Evolutionary conservation across 768 basidiomycete species (phyloP).

Genomic region (Agaricus subrufescens): DNA sequence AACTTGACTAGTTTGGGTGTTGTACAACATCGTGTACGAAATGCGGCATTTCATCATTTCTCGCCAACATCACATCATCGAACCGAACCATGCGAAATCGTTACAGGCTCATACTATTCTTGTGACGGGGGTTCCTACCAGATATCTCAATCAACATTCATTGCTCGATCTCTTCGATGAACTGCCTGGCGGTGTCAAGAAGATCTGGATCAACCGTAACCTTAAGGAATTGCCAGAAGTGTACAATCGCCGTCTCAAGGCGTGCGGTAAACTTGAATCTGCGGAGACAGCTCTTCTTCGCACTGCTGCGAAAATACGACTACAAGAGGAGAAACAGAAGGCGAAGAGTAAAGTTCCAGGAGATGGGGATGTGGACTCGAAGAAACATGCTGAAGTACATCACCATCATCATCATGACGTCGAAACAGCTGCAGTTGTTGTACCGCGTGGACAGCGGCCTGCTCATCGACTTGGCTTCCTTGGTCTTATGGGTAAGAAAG

Average conservation of each 20-base stretch:
- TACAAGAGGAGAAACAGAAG: conserved; percentile 43
- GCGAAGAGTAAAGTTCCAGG: conserved; percentile 23
- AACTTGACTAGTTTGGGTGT: conserved; percentile 64
- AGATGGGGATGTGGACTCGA: conserved; percentile 12
- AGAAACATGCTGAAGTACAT: conserved; percentile 4
- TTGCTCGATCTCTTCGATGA: conserved; percentile 68
- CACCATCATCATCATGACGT: conserved; percentile 18
- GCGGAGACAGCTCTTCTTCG: conserved; percentile 79
- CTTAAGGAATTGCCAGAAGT: conserved; percentile 83
- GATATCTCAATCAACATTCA: conserved; percentile 68
- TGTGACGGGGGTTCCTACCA: conserved; percentile 81
- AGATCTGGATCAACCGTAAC: conserved; percentile 90
- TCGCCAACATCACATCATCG: conserved; percentile 81
- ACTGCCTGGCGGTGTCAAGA: conserved; percentile 86
- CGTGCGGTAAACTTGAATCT: conserved; percentile 76
- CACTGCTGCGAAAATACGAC: conserved; percentile 68
- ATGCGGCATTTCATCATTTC: conserved; percentile 75
- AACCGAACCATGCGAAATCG: conserved; percentile 64
- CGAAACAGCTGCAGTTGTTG: conserved; percentile 24
- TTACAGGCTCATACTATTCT: conserved; percentile 90
- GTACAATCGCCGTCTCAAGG: conserved; percentile 70
- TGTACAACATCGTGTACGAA: conserved; percentile 76
- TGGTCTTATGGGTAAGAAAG: conserved; percentile 73
- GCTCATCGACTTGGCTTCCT: conserved; percentile 66
- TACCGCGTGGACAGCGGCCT: conserved; percentile 73